A percentile compares a stretch with the other conserved stretches of the same genome.
These are phyloP conservation scores for Aspergillus sojae DNA, from an alignment of 2,329 filamentous ascomycete species.

Conservation along the genomic window DNA sequence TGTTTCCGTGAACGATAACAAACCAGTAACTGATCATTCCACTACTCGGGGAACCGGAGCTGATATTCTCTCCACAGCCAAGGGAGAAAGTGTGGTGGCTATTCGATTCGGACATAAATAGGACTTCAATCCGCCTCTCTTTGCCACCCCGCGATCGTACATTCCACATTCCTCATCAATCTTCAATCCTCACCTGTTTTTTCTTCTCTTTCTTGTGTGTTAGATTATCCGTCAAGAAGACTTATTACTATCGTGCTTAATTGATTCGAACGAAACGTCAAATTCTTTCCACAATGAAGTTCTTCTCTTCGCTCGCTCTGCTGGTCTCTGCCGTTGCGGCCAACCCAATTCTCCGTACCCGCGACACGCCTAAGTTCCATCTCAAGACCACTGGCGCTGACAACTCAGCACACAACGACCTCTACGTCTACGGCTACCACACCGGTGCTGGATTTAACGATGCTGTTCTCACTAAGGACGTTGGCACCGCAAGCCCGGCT, in stretches of 20 bases:
- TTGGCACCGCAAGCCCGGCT: slow-evolving; percentile 25
- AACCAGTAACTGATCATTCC: background rate
- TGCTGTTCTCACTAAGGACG: slow-evolving; percentile 35
- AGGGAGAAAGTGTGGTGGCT: background rate
- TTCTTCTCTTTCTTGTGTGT: slow-evolving; percentile 7
- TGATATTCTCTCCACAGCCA: background rate
- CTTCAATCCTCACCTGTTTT: background rate
- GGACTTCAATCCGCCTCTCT: background rate
- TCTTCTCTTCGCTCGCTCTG: slow-evolving; percentile 31
- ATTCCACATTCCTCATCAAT: slow-evolving; percentile 2
- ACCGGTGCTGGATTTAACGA: slow-evolving; percentile 45
- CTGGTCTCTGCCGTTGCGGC: slow-evolving; percentile 31
- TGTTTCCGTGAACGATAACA: background rate
- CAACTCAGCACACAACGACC: slow-evolving; percentile 34
- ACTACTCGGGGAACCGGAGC: background rate
- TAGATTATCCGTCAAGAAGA: background rate
- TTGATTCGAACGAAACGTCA: background rate
- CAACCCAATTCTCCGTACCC: slow-evolving; percentile 25
- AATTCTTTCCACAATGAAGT: slow-evolving; percentile 27
- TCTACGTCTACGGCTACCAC: slow-evolving; percentile 43
- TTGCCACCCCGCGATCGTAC: slow-evolving; percentile 12
- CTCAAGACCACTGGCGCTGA: slow-evolving; percentile 36
- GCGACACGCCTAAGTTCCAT: slow-evolving; percentile 31
- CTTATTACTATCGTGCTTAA: background rate
- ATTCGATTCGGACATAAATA: slow-evolving; percentile 14